Base-by-base conservation (phyloP, 768 basidiomycete genomes). In the Clathrus columnatus region DNA sequence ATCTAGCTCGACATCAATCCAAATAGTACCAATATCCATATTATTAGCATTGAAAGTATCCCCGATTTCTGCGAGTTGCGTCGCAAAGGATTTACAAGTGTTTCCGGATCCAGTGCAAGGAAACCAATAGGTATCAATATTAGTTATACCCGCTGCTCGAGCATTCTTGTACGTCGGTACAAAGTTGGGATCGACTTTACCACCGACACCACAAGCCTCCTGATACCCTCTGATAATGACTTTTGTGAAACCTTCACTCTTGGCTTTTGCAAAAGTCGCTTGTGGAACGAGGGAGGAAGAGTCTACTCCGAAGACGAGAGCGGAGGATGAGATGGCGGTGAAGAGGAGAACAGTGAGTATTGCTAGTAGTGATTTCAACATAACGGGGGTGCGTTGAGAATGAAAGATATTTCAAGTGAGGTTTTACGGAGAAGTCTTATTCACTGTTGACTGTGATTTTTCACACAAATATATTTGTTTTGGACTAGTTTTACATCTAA, bases 51-150 rank as follows among this genome's bases (percentile, higher is more conserved):
- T 56, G 51, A 56, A 56, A 4, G 47, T 48, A 7, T 20, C 26
- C 26, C 50, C 54, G 27, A 56, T 23, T 21, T 54, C 50, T 10
- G 54, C 16, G 47, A 56, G 21, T 17, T 44, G 36, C 20, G 4
- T 26, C 4, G 36, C 36, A 26, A 46, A 54, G 16, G 36, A 44
- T 30, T 43, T 53, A 20, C 51, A 47, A 21, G 21, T 7, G 20
- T 53, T 29, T 21, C 10, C n/a, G 16, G 32, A 46, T 5, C 32
- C 32, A 4, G 29, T 47, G 51, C 51, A 47, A n/a, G 51, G 41
- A 18, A 42, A 53, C 54, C 54, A 56, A 18, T 56, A 56, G 7
- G 48, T 56, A 32, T 56, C 54, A 21, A 56, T 56, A 42, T 56
- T 51, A 24, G 54, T 56, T 24, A 23, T 23, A 3, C 54, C 54